Evolutionary conservation across 106 monocot species (phyloP).

Genomic region (Dactylorhiza incarnata): DNA sequence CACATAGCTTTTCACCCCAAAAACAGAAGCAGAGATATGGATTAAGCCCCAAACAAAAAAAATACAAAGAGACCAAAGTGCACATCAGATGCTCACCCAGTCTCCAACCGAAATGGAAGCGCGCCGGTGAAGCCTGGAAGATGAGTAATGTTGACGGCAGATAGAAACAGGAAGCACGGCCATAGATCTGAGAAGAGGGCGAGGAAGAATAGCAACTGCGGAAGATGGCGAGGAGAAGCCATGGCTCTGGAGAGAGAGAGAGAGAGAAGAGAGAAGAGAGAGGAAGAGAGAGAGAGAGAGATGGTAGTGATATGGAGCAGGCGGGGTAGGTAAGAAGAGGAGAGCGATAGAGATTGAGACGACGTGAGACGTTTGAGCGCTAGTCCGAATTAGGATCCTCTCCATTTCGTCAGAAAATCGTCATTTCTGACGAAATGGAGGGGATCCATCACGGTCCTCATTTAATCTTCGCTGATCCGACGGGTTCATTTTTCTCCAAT

Average conservation of each 20-base stretch:
- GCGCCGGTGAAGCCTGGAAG: slow-evolving; percentile 17
- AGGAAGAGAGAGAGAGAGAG: no score
- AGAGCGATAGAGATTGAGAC: no score
- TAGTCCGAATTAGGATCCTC: no score
- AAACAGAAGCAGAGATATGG: not conserved
- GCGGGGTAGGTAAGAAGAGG: no score
- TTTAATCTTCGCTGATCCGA: no score
- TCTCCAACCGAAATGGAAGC: slow-evolving; percentile 23
- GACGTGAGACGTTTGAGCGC: no score
- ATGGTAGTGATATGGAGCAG: no score
- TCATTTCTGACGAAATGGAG: no score
- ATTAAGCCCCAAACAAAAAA: not conserved
- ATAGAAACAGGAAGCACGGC: not conserved
- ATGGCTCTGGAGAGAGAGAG: not conserved
- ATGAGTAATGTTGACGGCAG: slow-evolving; percentile 11
- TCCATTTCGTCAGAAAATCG: no score
- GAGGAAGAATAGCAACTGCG: slow-evolving; percentile 1
- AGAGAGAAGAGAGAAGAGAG: not conserved
- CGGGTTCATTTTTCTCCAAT: no score
- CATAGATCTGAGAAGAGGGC: not conserved
- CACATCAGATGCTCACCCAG: slow-evolving; percentile 7
- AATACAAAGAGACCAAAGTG: not conserved
- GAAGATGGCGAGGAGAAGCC: not conserved
- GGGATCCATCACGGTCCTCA: no score
- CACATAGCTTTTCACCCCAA: slow-evolving; percentile 4